Conservation (phyloP, 2,329 filamentous ascomycete genomes). For the Elsinoe perseae region DNA sequence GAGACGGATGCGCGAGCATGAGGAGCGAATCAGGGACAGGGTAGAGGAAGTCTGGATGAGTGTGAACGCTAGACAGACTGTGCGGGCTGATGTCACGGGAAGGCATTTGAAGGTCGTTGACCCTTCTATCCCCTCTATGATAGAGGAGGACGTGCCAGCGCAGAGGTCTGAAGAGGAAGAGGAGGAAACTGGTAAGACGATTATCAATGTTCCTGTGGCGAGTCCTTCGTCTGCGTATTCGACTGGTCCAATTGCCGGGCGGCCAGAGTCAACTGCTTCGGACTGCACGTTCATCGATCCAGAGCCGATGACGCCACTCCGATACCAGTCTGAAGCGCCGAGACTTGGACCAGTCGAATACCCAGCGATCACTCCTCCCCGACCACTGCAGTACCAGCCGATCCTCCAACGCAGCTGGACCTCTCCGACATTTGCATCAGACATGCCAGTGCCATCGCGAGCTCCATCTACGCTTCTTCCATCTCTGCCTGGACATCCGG, state of each 20-base stretch:
- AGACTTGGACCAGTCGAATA: background rate
- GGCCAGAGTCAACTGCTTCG: background rate
- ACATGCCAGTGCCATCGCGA: background rate
- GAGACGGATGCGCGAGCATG: background rate
- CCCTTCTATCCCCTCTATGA: background rate
- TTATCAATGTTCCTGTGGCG: background rate
- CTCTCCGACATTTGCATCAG: background rate
- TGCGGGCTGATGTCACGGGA: background rate
- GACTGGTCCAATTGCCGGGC: background rate
- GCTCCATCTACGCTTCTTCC: background rate
- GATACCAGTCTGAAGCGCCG: background rate
- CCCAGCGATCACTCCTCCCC: background rate
- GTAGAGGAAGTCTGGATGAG: background rate
- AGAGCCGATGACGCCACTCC: background rate
- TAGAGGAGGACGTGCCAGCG: background rate
- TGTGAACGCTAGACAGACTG: background rate
- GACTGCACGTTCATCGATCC: background rate
- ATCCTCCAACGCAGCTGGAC: background rate
- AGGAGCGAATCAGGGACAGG: background rate
- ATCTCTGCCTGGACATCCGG: background rate
- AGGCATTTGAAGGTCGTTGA: background rate
- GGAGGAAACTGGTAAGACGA: background rate
- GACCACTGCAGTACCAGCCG: background rate
- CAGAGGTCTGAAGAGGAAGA: background rate
- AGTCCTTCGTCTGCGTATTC: background rate